Conservation (phyloP, 495 filamentous ascomycete genomes). For the Hypoxylon lienhwacheense region DNA sequence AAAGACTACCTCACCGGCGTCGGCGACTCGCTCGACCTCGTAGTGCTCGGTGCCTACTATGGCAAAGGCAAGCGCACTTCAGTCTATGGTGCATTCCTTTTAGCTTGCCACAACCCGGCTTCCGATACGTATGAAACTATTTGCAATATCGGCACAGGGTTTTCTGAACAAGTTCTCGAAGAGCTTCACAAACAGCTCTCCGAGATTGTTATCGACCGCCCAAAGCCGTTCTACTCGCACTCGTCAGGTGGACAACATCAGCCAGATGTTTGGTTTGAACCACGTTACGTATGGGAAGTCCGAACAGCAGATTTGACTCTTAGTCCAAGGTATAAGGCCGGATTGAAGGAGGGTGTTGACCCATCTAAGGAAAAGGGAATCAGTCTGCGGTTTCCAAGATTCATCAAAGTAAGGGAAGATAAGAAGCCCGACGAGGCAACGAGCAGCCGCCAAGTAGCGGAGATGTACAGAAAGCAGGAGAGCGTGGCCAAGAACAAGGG, state of each 20-base stretch:
- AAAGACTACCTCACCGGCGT: constrained; percentile 94
- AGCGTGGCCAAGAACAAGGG: constrained; percentile 74
- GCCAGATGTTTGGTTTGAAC: constrained; percentile 98
- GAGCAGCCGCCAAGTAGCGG: constrained; percentile 76
- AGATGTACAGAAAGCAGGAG: constrained; percentile 97
- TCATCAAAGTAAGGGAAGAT: constrained; percentile 86
- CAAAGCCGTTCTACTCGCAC: constrained; percentile 94
- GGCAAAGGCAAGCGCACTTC: constrained; percentile 94
- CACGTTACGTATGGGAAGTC: constrained; percentile 92
- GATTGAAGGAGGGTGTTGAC: constrained; percentile 64
- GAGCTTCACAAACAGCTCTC: constrained; percentile 74
- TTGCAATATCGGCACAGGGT: constrained; percentile 98
- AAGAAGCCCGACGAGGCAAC: constrained; percentile 95
- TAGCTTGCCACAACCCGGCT: constrained; percentile 85
- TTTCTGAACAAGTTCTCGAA: constrained; percentile 84
- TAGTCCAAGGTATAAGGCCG: constrained; percentile 88
- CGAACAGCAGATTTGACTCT: constrained; percentile 94
- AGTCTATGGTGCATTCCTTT: constrained; percentile 90
- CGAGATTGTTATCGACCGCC: constrained; percentile 74
- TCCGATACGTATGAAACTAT: constrained; percentile 86
- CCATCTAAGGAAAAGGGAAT: constrained; percentile 78
- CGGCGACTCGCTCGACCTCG: constrained; percentile 94
- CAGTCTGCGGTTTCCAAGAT: constrained; percentile 85
- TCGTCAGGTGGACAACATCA: constrained; percentile 82
- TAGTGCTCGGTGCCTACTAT: constrained; percentile 92